Conservation (phyloP, 179 eudicot species). For the Patellifolia procumbens region DNA sequence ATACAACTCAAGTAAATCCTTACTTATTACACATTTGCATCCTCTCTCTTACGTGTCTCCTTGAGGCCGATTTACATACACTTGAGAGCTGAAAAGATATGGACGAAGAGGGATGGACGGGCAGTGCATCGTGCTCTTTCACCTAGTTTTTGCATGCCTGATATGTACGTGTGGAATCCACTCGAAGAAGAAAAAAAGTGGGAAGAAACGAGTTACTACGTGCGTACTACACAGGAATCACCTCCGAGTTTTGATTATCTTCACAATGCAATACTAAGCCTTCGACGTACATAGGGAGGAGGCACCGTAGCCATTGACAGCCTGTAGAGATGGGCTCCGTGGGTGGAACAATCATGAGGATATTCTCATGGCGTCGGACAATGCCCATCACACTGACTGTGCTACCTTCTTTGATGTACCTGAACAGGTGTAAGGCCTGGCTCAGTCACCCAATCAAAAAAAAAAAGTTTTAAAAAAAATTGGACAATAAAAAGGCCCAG, state of each 20-base stretch:
- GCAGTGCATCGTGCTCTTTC: neutral
- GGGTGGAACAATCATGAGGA: conserved; percentile 93
- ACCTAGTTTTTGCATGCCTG: conserved; percentile 12
- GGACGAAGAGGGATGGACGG: conserved; percentile 20
- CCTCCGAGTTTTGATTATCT: conserved; percentile 75
- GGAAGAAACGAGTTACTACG: neutral
- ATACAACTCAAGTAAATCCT: conserved; percentile 18
- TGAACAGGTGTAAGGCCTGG: conserved; percentile 26
- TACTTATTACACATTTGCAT: conserved; percentile 31
- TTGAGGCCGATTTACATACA: conserved; percentile 28
- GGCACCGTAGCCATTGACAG: conserved; percentile 79
- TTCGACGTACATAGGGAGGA: conserved; percentile 75
- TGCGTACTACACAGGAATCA: conserved; percentile 28
- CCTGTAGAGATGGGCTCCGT: conserved; percentile 71
- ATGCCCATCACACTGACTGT: conserved; percentile 93
- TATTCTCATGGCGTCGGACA: conserved; percentile 75
- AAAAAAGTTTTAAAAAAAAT: too few species aligned
- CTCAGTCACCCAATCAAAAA: neutral
- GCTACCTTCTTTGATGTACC: conserved; percentile 94
- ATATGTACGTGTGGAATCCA: conserved; percentile 34
- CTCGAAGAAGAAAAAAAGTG: neutral
- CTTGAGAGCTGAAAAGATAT: conserved; percentile 31
- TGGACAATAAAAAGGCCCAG: too few species aligned
- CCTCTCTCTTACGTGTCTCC: conserved; percentile 23
- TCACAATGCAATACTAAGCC: conserved; percentile 82